phyloP scores from a whole-genome alignment of 495 filamentous ascomycete genomes.

The Amniculicola lignicola region DNA sequence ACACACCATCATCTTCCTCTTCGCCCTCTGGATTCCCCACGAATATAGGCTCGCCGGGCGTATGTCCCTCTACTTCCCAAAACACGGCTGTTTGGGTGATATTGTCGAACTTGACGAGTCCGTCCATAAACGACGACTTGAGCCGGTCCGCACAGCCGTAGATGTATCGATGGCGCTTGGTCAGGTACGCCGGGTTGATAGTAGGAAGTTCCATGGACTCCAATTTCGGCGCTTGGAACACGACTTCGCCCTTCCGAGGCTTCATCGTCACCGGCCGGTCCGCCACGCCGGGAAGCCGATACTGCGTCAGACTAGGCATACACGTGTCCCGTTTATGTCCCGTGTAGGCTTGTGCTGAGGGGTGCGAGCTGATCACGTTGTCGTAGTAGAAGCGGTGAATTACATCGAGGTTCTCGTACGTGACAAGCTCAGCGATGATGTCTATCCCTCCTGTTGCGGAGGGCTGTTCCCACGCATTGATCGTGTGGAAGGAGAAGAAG shows the following conservation, averaged over 20 bases:
- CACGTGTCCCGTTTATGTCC: constrained; percentile 25
- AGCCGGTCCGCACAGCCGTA: constrained; percentile 60
- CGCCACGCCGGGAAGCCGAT: constrained; percentile 47
- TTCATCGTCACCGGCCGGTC: constrained; percentile 12
- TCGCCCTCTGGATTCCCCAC: constrained; percentile 50
- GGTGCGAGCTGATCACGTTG: constrained; percentile 44
- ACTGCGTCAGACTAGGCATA: constrained; percentile 47
- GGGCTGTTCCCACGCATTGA: constrained; percentile 68
- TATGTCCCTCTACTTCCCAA: constrained; percentile 63
- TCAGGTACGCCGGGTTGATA: constrained; percentile 59
- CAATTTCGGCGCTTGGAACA: constrained; percentile 17
- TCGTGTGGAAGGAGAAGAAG: constrained; percentile 72
- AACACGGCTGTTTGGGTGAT: constrained; percentile 46
- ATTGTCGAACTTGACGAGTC: constrained; percentile 66
- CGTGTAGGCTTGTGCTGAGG: background rate
- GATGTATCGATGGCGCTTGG: constrained; percentile 58
- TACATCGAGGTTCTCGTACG: constrained; percentile 54
- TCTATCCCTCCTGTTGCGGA: constrained; percentile 43
- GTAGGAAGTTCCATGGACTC: constrained; percentile 47
- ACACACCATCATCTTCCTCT: constrained; percentile 66
- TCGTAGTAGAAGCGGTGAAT: constrained; percentile 53
- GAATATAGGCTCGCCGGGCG: constrained; percentile 73
- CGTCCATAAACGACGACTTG: constrained; percentile 60
- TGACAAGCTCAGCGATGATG: constrained; percentile 57
- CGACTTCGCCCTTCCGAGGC: constrained; percentile 49